Base-by-base conservation (phyloP, 2,329 filamentous ascomycete genomes). In the Ophiostoma tasmaniense region DNA sequence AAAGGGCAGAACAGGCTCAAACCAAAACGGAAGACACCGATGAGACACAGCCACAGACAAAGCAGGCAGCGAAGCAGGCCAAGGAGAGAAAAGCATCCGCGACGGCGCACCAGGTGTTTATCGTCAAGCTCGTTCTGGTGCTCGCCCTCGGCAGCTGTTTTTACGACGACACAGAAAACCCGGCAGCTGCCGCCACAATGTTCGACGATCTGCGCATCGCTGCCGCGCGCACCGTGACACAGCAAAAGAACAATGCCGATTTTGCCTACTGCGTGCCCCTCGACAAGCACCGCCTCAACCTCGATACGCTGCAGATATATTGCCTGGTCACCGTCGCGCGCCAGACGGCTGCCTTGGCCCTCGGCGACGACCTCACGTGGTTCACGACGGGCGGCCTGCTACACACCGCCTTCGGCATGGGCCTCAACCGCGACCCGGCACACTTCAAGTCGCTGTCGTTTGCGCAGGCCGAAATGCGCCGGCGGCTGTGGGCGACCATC, bases 351-450 rank as follows among this genome's bases (percentile, higher is more conserved):
- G 79, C 78, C 14, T 77, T 85, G 3, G 70, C 73, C 45, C 20
- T 70, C 5, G 81, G 80, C 3, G 80, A 79, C 5, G 85, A 87
- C 71, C 74, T 86, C 3, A 77, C 80, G 1, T 87, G 84, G 84
- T 80, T 84, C 39, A 78, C 81, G 1, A 77, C 81, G 0, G 85
- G 85, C 0, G 75, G 78, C 0, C 71, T 87, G 13, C 70, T 86
- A n/a, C 79, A 85, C 13, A 81, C 80, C 8, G 86, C 85, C 67
- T 82, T 88, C 74, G 81, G 81, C 68, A 86, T 87, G 80, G 85
- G 86, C 3, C 77, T 87, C 6, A 85, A 88, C 73, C 81, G 84
- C 1, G 86, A 88, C 68, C 85, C 86, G 0, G 79, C 77, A 37
- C 77, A 80, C 69, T 79, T 87, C 3, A 78, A 79, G 7, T 78